Percentiles rank a stretch among this genome's conserved stretches.
phyloP scores from a whole-genome alignment of 768 basidiomycete genomes.

The Kwoniella shandongensis region DNA sequence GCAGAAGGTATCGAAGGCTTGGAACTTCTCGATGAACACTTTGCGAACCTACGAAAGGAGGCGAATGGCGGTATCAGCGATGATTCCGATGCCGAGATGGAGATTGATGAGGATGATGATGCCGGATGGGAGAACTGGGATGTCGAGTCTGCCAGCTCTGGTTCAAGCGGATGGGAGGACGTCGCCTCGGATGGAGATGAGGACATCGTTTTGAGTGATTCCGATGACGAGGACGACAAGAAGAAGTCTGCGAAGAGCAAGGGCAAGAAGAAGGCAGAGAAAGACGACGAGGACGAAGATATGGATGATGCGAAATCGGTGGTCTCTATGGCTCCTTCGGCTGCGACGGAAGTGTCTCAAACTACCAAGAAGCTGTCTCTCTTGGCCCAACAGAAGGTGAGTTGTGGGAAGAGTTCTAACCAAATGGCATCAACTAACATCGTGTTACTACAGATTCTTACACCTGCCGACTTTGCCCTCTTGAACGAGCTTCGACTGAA shows the following conservation, averaged over 20 bases:
- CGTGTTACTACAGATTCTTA: slow-evolving; percentile 69
- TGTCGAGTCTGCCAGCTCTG: slow-evolving; percentile 58
- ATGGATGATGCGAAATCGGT: slow-evolving; percentile 50
- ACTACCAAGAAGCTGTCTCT: slow-evolving; percentile 50
- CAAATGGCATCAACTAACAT: not conserved
- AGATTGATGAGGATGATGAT: slow-evolving; percentile 59
- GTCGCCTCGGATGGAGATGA: slow-evolving; percentile 69
- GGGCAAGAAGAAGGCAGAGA: slow-evolving; percentile 27
- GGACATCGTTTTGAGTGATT: slow-evolving; percentile 77
- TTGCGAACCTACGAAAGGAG: slow-evolving; percentile 69
- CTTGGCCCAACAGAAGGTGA: slow-evolving; percentile 52
- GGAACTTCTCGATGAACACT: slow-evolving; percentile 79
- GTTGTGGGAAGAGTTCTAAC: not conserved
- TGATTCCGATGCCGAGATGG: slow-evolving; percentile 52
- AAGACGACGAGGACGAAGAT: slow-evolving; percentile 40
- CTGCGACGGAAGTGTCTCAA: slow-evolving; percentile 41
- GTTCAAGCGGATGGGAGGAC: slow-evolving; percentile 71
- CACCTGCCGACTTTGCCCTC: slow-evolving; percentile 91
- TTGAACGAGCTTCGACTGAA: slow-evolving; percentile 83
- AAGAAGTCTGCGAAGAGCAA: slow-evolving; percentile 31
- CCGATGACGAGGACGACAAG: slow-evolving; percentile 68
- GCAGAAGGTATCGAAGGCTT: slow-evolving; percentile 88
- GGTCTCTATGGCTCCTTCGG: slow-evolving; percentile 43
- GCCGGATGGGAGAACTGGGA: slow-evolving; percentile 88
- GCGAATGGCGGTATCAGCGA: slow-evolving; percentile 56